Base-by-base conservation (phyloP, 257 asterid genomes). In the Salvia splendens region DNA sequence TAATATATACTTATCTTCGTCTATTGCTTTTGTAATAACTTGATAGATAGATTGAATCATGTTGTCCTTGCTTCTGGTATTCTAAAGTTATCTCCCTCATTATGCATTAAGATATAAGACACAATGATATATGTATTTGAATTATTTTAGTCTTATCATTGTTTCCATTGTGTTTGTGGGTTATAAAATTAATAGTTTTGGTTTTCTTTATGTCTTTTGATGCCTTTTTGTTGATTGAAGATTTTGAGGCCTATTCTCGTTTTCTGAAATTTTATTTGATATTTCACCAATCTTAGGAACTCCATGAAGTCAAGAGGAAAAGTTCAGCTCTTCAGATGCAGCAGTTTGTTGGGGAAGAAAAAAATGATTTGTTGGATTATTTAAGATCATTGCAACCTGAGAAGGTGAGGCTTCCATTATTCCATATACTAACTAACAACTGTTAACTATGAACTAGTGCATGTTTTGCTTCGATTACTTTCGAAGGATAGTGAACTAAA, bases 261-360 rank as follows among this genome's bases (percentile, higher is more conserved):
- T 33, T 24, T 67, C 49, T 17, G 30, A 46, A 47, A 11, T 48
- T 32, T 56, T 12, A 48, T 49, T 59, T 35, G 56, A 38, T 42
- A 5, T 74, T 68, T 53, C 70, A 40, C 73, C 69, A 48, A 41
- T 49, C 61, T 54, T 78, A 93, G 98, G 98, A 93, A 77, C 96
- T 93, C 77, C 89, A 67, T 59, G 96, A 88, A 78, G 95, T 84
- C 47, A 85, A 88, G 85, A 81, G 97, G 82, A 93, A 88, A 82
- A 85, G 79, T 73, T 93, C 90, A 52, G 98, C 98, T 68, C 92
- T 93, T 72, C 98, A 93, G 81, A 88, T 93, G 98, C 98, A 93
- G 80, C 96, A 86, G 77, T 87, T 93, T 85, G 97, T 88, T 12
- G 96, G 98, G 50, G 97, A 90, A 73, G 98, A 93, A 78, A 82